These are phyloP conservation scores for Boehmeria nivea DNA, from an alignment of 306 rosid genomes.

Conservation along the genomic window DNA sequence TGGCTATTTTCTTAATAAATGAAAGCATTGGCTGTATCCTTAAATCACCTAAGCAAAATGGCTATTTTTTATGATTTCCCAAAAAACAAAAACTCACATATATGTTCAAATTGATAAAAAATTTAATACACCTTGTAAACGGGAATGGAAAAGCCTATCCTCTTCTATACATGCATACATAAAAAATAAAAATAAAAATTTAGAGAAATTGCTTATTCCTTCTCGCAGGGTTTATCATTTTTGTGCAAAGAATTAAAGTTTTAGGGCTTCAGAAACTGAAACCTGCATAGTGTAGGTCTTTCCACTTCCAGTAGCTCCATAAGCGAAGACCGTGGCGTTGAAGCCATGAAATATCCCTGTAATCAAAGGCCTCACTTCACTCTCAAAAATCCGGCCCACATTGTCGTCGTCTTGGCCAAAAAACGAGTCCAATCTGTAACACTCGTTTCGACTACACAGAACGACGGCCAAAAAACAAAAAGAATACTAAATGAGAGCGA, in stretches of 20 bases:
- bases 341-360: slow-evolving; percentile 60
- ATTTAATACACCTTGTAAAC: too few species aligned
- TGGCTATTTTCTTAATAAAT: too few species aligned
- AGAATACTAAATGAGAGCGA: neutral
- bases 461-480: slow-evolving; percentile 5
- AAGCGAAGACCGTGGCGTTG: slow-evolving; percentile 84
- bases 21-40: too few species aligned
- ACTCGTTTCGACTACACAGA: slow-evolving; percentile 69
- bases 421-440: slow-evolving; percentile 71
- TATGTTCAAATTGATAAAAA: too few species aligned
- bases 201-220: too few species aligned
- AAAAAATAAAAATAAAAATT: too few species aligned
- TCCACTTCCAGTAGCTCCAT: slow-evolving; percentile 98
- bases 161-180: too few species aligned
- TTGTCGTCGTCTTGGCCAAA: slow-evolving; percentile 70
- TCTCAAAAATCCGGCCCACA: slow-evolving; percentile 53
- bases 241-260: neutral
- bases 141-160: too few species aligned
- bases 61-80: too few species aligned
- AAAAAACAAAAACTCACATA: too few species aligned
- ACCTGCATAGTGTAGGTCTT: slow-evolving; percentile 98
- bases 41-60: too few species aligned
- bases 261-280: neutral
- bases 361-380: slow-evolving; percentile 74
- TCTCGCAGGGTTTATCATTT: too few species aligned